These are phyloP conservation scores for Aleurites moluccanus DNA, from an alignment of 441 rosid genomes.

Conservation along the genomic window DNA sequence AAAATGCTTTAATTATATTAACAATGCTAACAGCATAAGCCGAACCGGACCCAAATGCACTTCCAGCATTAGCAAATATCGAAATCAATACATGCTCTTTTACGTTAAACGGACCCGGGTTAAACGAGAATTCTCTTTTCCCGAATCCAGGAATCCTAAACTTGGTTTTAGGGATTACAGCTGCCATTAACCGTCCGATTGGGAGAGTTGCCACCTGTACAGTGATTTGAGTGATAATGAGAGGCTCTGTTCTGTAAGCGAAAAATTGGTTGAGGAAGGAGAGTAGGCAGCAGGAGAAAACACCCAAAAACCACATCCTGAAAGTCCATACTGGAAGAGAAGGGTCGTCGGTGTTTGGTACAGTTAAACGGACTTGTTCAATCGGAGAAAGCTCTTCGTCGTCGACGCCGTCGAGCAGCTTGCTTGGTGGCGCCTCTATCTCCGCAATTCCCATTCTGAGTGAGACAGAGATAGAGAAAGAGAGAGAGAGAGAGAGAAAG, in stretches of 20 bases:
- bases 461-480: conserved; percentile 17
- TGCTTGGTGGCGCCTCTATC: conserved; percentile 13
- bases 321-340: conserved; percentile 60
- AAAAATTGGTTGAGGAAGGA: conserved; percentile 62
- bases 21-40: conserved; percentile 80
- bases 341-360: conserved; percentile 47
- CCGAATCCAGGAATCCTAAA: conserved; percentile 58
- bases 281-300: conserved; percentile 47
- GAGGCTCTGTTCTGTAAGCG: conserved; percentile 81
- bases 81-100: conserved; percentile 81
- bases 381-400: conserved; percentile 41
- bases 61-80: conserved; percentile 81
- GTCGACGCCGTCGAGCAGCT: conserved; percentile 8
- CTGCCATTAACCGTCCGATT: conserved; percentile 63
- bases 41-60: conserved; percentile 74
- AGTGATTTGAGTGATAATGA: conserved; percentile 76
- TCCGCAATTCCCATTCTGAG: conserved; percentile 25
- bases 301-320: conserved; percentile 57
- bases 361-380: conserved; percentile 51
- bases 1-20: conserved; percentile 70
- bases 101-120: conserved; percentile 82
- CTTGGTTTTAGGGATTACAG: conserved; percentile 50
- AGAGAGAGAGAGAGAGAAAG: conserved; percentile 13
- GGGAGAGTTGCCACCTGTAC: conserved; percentile 80
- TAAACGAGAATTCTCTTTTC: conserved; percentile 44